Evolutionary conservation across 768 basidiomycete genomes (phyloP).

Genomic region (Boletus barrowsii): DNA sequence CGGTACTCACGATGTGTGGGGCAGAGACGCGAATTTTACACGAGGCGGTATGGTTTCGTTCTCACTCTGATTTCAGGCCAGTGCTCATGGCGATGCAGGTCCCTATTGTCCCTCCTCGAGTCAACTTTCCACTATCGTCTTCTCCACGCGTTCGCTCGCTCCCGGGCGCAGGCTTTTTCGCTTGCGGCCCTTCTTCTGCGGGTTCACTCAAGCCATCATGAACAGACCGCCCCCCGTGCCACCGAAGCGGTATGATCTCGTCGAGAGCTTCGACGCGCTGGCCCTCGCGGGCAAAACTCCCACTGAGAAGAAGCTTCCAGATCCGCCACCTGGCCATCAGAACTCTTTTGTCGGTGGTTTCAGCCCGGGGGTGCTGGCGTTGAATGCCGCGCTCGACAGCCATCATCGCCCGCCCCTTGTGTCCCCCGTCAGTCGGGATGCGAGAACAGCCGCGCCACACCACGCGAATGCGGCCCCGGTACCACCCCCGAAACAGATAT

Average conservation of each 20-base stretch:
- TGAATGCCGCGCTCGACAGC: slow-evolving; percentile 8
- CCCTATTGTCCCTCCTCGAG: slow-evolving; percentile 6
- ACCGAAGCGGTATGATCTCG: slow-evolving; percentile 25
- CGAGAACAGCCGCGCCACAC: neutral
- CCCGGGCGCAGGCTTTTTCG: slow-evolving; percentile 7
- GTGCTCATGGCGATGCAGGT: slow-evolving; percentile 12
- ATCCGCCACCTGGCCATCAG: neutral
- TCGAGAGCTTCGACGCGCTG: slow-evolving; percentile 33
- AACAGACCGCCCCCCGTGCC: slow-evolving; percentile 13
- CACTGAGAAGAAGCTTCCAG: slow-evolving; percentile 14
- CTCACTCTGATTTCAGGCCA: neutral
- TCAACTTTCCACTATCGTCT: slow-evolving; percentile 19
- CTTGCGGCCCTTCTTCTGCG: slow-evolving; percentile 12
- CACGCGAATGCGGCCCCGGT: neutral
- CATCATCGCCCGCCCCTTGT: slow-evolving; percentile 7
- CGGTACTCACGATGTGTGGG: neutral
- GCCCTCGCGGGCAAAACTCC: slow-evolving; percentile 26
- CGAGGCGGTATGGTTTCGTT: neutral
- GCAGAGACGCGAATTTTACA: too few relatives aligned
- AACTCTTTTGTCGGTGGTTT: slow-evolving; percentile 52
- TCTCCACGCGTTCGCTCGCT: neutral
- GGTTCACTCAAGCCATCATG: slow-evolving; percentile 18
- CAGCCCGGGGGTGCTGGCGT: slow-evolving; percentile 13
- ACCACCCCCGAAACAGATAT: slow-evolving; percentile 14
- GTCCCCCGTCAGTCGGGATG: slow-evolving; percentile 5